Evolutionary conservation across 2,329 filamentous ascomycete genomes (phyloP).

Genomic region (Aspergillus chevalieri): DNA sequence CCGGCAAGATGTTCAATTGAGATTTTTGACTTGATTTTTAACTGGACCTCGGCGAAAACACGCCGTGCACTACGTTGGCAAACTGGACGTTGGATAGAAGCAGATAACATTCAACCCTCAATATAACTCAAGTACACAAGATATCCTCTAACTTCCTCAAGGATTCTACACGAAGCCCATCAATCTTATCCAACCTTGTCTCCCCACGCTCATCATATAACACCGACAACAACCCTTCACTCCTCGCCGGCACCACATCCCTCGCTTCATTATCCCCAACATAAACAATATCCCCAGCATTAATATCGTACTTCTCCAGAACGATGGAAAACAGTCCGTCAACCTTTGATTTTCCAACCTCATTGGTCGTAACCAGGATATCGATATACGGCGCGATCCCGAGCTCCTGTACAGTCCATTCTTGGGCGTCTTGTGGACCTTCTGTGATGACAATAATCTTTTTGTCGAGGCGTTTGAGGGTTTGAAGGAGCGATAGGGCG

Average conservation of each 20-base stretch:
- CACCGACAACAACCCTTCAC: slow-evolving; percentile 18
- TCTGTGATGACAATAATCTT: slow-evolving; percentile 44
- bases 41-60: not conserved
- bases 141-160: not conserved
- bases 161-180: not conserved
- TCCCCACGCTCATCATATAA: slow-evolving; percentile 14
- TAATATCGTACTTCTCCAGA: slow-evolving; percentile 16
- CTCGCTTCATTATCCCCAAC: slow-evolving; percentile 23
- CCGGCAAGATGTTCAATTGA: not conserved
- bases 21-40: not conserved
- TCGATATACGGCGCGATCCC: slow-evolving; percentile 22
- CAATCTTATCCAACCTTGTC: not conserved
- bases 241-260: slow-evolving; percentile 21
- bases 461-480: slow-evolving; percentile 30
- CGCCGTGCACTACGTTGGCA: not conserved
- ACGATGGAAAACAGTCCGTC: slow-evolving; percentile 25
- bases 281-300: slow-evolving; percentile 17
- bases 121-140: not conserved
- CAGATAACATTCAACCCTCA: not conserved
- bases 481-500: slow-evolving; percentile 28
- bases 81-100: not conserved
- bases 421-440: slow-evolving; percentile 44
- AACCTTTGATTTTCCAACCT: slow-evolving; percentile 24
- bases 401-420: slow-evolving; percentile 36
- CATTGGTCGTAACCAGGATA: slow-evolving; percentile 29